phyloP scores from a whole-genome alignment of 257 asterid genomes.

The Cruciata laevipes region DNA sequence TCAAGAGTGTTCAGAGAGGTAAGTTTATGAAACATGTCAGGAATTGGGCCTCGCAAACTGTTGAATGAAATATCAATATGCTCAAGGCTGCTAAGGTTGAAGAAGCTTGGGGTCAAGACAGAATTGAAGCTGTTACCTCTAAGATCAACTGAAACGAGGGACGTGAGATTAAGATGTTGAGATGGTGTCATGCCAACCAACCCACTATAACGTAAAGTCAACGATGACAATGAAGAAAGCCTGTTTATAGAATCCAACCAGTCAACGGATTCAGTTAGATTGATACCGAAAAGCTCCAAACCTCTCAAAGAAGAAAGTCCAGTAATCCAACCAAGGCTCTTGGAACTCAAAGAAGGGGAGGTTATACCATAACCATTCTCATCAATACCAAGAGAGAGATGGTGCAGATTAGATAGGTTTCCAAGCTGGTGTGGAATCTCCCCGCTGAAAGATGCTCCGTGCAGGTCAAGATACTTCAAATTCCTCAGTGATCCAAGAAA shows the following conservation, averaged over 20 bases:
- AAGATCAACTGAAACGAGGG: slow-evolving; percentile 14
- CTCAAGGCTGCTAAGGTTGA: not conserved
- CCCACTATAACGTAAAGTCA: not conserved
- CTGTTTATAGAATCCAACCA: slow-evolving; percentile 16
- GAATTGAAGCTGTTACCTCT: slow-evolving; percentile 4
- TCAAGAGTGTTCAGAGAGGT: not conserved
- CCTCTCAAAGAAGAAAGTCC: slow-evolving; percentile 14
- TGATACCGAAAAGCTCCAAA: not conserved
- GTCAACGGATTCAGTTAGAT: not conserved
- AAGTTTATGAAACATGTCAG: not conserved
- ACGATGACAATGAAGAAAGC: slow-evolving; percentile 11
- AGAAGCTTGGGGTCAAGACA: slow-evolving; percentile 7
- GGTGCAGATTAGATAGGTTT: slow-evolving; percentile 16
- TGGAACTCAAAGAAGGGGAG: not conserved
- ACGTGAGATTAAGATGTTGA: slow-evolving; percentile 11
- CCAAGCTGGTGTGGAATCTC: slow-evolving; percentile 10
- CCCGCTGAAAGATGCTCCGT: not conserved
- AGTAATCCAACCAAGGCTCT: slow-evolving; percentile 15
- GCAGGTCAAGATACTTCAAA: slow-evolving; percentile 23
- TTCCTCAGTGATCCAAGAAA: slow-evolving; percentile 22
- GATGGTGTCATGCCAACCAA: not conserved
- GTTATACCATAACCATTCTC: too few species aligned
- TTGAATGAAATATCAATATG: not conserved
- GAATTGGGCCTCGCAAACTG: not conserved
- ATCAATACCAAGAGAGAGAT: not conserved